Evolutionary conservation across 305 asterid species (phyloP), one percentile per base, ranked within the genome.

Genomic region (Fraxinus nigra): DNA sequence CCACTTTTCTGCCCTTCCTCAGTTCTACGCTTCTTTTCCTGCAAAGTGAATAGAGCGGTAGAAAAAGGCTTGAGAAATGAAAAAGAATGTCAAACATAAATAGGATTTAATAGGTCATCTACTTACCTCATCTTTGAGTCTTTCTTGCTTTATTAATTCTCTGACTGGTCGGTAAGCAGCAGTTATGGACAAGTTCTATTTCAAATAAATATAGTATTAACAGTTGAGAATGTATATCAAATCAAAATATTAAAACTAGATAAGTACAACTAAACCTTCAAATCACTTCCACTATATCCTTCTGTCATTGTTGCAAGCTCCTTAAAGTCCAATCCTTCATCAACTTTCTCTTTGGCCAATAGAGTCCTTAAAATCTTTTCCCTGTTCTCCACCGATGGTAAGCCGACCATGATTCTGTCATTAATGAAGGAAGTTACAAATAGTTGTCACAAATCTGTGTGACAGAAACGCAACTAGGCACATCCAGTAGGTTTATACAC

Each of bases 251-350:
- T 35, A 73, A 83, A 74, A 13, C 33, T 48, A 43, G 28, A 84
- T 22, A 72, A 79, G 75, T 37, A 59, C 1, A 76, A 69, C 7
- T 81, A 46, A 78, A 94, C 98, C 99, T 95, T 95, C 51, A 95
- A 84, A 86, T 95, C 99, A 86, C 99, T 95, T 78, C 98, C 99
- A 77, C 90, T 89, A 84, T 85, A 95, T 79, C 99, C 99, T 81
- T 94, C 97, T 0, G 97, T 92, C 92, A 88, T 88, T 14, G 87
- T 78, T 7, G 94, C 98, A 56, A 95, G 94, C 90, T 91, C 97
- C 82, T 77, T 84, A 79, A 87, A 92, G 86, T 92, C 90, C 78
- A 94, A 40, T 28, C 85, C 88, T 32, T 88, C 90, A 59, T 90
- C 94, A 76, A 93, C 90, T 84, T 80, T 87, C 87, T 96, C 97